Conservation (phyloP, 2,329 filamentous ascomycete species). For the Colletotrichum aenigma region DNA sequence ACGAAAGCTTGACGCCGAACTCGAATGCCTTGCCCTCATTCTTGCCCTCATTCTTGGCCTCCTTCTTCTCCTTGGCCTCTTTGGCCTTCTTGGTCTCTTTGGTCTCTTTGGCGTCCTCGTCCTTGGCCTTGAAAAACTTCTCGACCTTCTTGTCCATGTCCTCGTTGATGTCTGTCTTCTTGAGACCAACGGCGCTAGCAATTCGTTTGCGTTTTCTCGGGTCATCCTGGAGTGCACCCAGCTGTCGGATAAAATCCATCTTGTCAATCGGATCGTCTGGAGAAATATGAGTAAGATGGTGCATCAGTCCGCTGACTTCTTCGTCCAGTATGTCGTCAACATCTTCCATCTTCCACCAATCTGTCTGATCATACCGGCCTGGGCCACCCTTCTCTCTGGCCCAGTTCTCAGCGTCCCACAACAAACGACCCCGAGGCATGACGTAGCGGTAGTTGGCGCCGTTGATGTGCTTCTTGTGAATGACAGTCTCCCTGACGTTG, state of each 20-base stretch:
- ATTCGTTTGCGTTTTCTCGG: background rate
- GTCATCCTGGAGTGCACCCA: background rate
- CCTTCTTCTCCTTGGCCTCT: background rate
- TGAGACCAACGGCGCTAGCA: background rate
- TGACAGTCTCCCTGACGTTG: background rate
- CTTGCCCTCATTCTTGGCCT: background rate
- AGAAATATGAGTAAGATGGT: background rate
- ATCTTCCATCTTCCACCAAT: background rate
- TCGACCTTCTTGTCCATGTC: background rate
- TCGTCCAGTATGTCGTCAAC: background rate
- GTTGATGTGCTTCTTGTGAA: background rate
- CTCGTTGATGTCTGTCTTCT: background rate
- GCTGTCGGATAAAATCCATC: background rate
- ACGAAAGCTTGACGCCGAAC: slow-evolving; percentile 21
- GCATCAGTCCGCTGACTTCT: background rate
- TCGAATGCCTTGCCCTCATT: slow-evolving; percentile 15
- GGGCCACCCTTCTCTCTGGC: background rate
- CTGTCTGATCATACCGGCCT: background rate
- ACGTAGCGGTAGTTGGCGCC: background rate
- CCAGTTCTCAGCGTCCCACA: slow-evolving; percentile 1
- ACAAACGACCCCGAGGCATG: background rate
- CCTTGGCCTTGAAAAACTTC: background rate
- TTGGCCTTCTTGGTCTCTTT: background rate
- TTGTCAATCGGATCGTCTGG: background rate
- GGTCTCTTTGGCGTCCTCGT: background rate